Conservation (phyloP, 2,329 filamentous ascomycete genomes). For the Chaetomiaceae sp. region DNA sequence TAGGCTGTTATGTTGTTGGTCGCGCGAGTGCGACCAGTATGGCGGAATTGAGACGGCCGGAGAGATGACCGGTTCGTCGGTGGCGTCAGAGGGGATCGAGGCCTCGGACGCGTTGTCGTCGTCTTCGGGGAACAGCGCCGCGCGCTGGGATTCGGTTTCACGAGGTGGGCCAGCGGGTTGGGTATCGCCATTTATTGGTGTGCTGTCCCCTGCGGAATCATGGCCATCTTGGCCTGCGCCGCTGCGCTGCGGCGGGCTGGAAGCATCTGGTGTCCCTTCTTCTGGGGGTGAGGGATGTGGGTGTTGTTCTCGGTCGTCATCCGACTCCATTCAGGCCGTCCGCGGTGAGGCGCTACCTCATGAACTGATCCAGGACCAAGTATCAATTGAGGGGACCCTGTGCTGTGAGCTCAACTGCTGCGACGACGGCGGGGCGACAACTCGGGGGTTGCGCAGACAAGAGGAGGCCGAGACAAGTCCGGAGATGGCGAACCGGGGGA, state of each 20-base stretch:
- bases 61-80: conserved; percentile 13
- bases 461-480: no score
- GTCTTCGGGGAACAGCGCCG: conserved; percentile 10
- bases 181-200: not conserved
- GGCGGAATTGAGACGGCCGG: conserved; percentile 20
- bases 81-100: conserved; percentile 14
- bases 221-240: not conserved
- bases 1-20: not conserved
- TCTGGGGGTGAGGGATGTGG: conserved; percentile 12
- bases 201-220: not conserved
- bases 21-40: conserved; percentile 7
- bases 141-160: not conserved
- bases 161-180: not conserved
- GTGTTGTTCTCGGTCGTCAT: conserved; percentile 9
- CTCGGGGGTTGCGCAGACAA: no score
- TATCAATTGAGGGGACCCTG: no score
- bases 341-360: conserved; percentile 1
- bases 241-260: no score
- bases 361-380: no score
- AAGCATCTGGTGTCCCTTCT: not conserved
- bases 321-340: conserved; percentile 22
- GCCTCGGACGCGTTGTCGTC: conserved; percentile 7
- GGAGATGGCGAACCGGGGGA: no score
- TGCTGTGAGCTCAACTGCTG: no score
- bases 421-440: no score